These are phyloP conservation scores for Sugiyamaella boreocaroliniensis DNA, from an alignment of 805 yeast genomes.

Conservation along the genomic window DNA sequence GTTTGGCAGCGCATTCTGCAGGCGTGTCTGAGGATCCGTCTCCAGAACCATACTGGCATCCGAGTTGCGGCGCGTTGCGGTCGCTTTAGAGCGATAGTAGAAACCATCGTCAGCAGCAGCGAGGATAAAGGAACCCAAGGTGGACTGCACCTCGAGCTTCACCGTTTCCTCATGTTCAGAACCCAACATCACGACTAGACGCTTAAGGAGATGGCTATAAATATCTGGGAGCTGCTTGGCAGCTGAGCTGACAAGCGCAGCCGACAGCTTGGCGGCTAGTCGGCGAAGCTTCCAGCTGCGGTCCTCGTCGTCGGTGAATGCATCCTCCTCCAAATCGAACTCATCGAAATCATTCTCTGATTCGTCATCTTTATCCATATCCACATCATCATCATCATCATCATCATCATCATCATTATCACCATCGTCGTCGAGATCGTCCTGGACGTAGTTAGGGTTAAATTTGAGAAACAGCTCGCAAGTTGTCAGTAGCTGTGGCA, in stretches of 20 bases:
- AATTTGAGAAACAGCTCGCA: slow-evolving; percentile 34
- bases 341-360: slow-evolving; percentile 37
- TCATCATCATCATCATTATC: slow-evolving; percentile 24
- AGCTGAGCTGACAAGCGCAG: slow-evolving; percentile 33
- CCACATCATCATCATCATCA: slow-evolving; percentile 30
- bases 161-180: slow-evolving; percentile 39
- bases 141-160: slow-evolving; percentile 41
- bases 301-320: slow-evolving; percentile 41
- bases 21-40: slow-evolving; percentile 16
- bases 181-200: slow-evolving; percentile 36
- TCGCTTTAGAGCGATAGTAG: slow-evolving; percentile 24
- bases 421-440: slow-evolving; percentile 18
- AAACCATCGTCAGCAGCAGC: slow-evolving; percentile 38
- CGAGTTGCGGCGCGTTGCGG: slow-evolving; percentile 20
- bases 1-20: slow-evolving; percentile 4
- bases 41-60: slow-evolving; percentile 24
- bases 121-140: slow-evolving; percentile 38
- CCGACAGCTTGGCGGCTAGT: slow-evolving; percentile 41
- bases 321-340: slow-evolving; percentile 28
- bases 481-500: slow-evolving; percentile 28
- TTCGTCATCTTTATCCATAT: slow-evolving; percentile 23
- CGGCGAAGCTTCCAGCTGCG: slow-evolving; percentile 59
- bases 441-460: slow-evolving; percentile 39
- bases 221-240: slow-evolving; percentile 33
- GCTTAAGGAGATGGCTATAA: slow-evolving; percentile 32